Base-by-base conservation (phyloP, 176 grass and related monocot species). In the Aegilops umbellulata region DNA sequence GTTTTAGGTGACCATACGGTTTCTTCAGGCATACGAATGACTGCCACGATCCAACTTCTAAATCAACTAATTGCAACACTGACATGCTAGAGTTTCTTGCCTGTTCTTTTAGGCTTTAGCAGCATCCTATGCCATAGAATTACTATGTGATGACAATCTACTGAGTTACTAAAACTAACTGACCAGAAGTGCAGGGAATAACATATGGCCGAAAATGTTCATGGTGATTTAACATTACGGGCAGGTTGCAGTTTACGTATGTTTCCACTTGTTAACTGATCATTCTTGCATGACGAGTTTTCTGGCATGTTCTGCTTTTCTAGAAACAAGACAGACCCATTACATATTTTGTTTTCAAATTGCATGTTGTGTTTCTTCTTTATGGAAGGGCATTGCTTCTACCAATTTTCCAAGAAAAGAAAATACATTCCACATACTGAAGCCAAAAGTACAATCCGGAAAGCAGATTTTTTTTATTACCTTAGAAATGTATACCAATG, bases 401-500 rank as follows among this genome's bases (percentile, higher is more conserved):
- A 14, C 71, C 23, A 73, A 38, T 70, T 12, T 69, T 71, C 22
- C 2, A 0, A 71, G 4, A 26, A 46, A 26, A 46, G n/a, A 73
- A 31, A 72, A 25, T 44, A 47, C 24, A 51, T 49, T 77, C 36
- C 44, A 7, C 16, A 61, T 83, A 78, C 3, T 49, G 25, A 69
- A 53, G 49, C 49, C 35, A 69, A 32, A 65, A 22, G 6, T 29
- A 42, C 23, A 58, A 6, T 31, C 29, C 6, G 6, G 6, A 57
- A 62, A 78, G 26, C 35, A 78, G 24, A 14, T 78, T 11, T 15
- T 17, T n/a, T 10, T 60, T 71, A 8, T 38, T 46, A 24, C n/a
- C 44, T 38, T 62, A n/a, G 8, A n/a, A 84, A 84, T 79, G 74
- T 53, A 13, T 34, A 81, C 20, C 10, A 69, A 34, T 53, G 64